Percentiles rank a stretch among this genome's conserved stretches.
phyloP scores from a whole-genome alignment of 2,329 filamentous ascomycete species.

The Botryotinia calthae region DNA sequence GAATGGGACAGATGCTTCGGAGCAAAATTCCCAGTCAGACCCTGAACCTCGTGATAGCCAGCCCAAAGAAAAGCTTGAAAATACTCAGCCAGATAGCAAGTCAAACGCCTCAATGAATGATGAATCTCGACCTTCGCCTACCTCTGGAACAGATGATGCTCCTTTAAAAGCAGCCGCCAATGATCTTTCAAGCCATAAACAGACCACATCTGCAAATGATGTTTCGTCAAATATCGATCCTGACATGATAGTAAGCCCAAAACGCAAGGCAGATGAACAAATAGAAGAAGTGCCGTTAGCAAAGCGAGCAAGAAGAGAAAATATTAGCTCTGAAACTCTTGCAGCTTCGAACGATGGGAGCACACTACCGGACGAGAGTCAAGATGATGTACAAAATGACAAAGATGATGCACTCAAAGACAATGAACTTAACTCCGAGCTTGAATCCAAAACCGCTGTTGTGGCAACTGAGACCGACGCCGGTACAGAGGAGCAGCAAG shows the following conservation, averaged over 20 bases:
- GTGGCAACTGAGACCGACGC: background rate
- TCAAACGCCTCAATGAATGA: background rate
- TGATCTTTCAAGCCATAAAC: slow-evolving; percentile 31
- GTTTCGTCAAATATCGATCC: background rate
- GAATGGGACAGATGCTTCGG: slow-evolving; percentile 18
- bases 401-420: background rate
- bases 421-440: background rate
- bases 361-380: background rate
- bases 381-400: background rate
- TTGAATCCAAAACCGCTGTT: background rate
- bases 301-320: slow-evolving; percentile 12
- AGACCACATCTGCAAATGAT: slow-evolving; percentile 13
- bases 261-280: slow-evolving; percentile 19
- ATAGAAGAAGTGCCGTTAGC: slow-evolving; percentile 2
- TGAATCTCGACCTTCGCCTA: background rate
- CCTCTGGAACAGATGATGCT: slow-evolving; percentile 29
- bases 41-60: background rate
- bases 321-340: background rate
- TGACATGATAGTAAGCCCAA: slow-evolving; percentile 13
- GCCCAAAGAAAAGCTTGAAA: slow-evolving; percentile 25
- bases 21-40: slow-evolving; percentile 12
- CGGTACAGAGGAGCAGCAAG: background rate
- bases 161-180: slow-evolving; percentile 34
- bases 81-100: background rate
- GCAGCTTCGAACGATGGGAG: background rate